Evolutionary conservation across 116 monocot species (phyloP), one percentile per base, ranked within the genome.

Genomic region (Dioscorea cayenensis): DNA sequence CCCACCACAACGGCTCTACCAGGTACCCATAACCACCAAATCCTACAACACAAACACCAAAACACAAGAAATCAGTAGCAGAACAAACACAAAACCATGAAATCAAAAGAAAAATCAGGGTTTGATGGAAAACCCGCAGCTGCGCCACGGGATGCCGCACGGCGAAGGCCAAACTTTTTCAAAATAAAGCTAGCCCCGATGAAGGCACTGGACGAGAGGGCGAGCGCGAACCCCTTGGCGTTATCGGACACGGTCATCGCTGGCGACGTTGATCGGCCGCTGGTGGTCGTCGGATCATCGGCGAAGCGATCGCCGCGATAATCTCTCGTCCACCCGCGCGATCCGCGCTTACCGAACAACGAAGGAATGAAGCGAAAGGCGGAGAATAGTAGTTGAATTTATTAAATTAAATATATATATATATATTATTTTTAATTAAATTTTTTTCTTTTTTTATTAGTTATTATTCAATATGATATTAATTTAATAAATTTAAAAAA

Each of bases 151-250:
- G 79, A 66, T 6, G 74, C 82, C 7, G 86, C 78, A 37, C 83
- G 78, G 67, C 75, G 74, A 52, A 83, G 83, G 25, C 94, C 94
- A 79, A 90, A 90, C 85, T 94, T 94, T 87, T 94, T 94, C 48
- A 90, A 61, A 68, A 94, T 94, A 75, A 94, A 94, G 78, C 94
- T 94, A 51, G 85, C 81, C 14, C 94, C 94, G 71, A 94, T 90
- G 81, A 94, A 94, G 69, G 81, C 69, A 61, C 94, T 94, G 35
- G 94, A 94, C 61, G 79, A 67, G 50, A 83, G 71, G 48, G 83
- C 83, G 25, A 83, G 83, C 21, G 75, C 23, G 67, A 83, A 78
- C 17, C 83, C 83, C 64, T 75, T 78, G 28, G 75, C 60, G 74
- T 88, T 88, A 64, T 84, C 87, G 17, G 81, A 68, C 77, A 77